Evolutionary conservation across 768 basidiomycete genomes (phyloP), one percentile per base, ranked within the genome.

Genomic region (Heimioporus sp.): DNA sequence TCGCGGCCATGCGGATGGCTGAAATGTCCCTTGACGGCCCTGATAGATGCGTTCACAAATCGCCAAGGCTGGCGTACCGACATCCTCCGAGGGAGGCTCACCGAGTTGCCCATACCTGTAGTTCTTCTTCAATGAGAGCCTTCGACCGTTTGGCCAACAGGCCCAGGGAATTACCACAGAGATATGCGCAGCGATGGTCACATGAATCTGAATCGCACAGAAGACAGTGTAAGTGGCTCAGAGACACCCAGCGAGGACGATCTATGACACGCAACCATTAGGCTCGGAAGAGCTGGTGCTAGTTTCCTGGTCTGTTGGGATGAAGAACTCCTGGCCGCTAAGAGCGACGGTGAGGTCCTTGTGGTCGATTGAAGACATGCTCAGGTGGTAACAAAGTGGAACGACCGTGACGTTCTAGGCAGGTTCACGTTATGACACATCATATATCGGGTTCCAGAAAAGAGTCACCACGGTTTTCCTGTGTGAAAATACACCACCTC

Each of bases 161-260:
- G 5, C 97, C 97, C 10, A 98, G 80, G 21, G 94, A 98, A 73
- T 99, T 98, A 32, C 97, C 97, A 66, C 92, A 95, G 46, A 99
- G 83, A 69, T 99, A 99, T 32, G 85, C 82, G 67, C 83, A 85
- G 49, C 75, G 72, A 49, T 64, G 67, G 45, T 82, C 81, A 76
- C 68, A 70, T 74, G 55, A 19, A 24, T 24, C 24, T 35, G 34
- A 15, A 59, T 49, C 42, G 43, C 38, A 47, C 45, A 38, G 51
- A 36, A 51, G 47, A 34, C 11, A 28, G 15, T n/a, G 37, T 67
- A 43, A 65, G 64, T 32, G 34, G 42, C 21, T 31, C 37, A 46
- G 10, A 45, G 24, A 10, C 34, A 9, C 12, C 38, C 10, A 32
- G 32, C 17, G 19, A 39, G 48, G 56, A 55, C n/a, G n/a, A 28